These are phyloP conservation scores for Suillus placidus DNA, from an alignment of 768 basidiomycete species.

Conservation along the genomic window DNA sequence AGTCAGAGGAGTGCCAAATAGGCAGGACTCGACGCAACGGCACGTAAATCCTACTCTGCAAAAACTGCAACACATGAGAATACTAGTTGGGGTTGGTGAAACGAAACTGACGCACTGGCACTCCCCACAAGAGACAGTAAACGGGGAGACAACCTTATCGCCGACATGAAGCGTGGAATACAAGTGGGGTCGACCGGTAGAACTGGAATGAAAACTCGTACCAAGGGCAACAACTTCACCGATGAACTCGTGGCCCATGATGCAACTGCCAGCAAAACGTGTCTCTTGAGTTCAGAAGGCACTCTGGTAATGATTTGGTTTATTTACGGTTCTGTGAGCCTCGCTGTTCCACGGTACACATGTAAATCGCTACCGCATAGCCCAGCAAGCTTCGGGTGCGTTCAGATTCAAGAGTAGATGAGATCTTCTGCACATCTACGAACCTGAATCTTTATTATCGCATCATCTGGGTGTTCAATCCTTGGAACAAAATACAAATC, in stretches of 20 bases:
- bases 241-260: constrained; percentile 77
- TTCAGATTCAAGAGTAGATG: constrained; percentile 3
- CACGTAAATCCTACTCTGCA: constrained; percentile 76
- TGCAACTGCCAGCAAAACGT: constrained; percentile 44
- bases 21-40: constrained; percentile 59
- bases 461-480: constrained; percentile 75
- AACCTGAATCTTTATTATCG: constrained; percentile 74
- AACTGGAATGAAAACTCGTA: constrained; percentile 49
- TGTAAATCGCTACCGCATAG: constrained; percentile 80
- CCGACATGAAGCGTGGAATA: constrained; percentile 69
- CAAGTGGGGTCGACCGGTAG: constrained; percentile 55
- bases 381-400: constrained; percentile 53
- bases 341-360: constrained; percentile 67
- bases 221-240: constrained; percentile 74
- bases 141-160: constrained; percentile 79
- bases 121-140: constrained; percentile 82
- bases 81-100: not conserved
- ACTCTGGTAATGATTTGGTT: not conserved
- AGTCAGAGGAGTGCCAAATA: constrained; percentile 68
- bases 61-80: constrained; percentile 43
- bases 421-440: constrained; percentile 14
- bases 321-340: constrained; percentile 54
- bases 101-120: constrained; percentile 61
- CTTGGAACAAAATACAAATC: constrained; percentile 35
- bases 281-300: constrained; percentile 4